Conservation (phyloP, 2,329 filamentous ascomycete species). For the Botrytis hyacinthi region DNA sequence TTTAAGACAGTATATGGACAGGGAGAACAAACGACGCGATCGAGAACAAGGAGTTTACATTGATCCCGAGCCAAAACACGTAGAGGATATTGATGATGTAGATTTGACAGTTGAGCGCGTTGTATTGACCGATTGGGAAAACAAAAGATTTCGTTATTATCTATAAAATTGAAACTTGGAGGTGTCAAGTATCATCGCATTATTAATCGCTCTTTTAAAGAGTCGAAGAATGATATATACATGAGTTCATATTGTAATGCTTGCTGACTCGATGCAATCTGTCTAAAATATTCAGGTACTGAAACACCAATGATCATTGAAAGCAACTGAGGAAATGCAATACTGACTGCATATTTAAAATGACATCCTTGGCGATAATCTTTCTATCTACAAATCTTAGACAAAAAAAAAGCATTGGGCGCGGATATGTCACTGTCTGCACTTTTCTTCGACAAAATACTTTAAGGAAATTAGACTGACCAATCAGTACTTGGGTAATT, state of each 20-base stretch:
- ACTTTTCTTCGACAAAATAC: not conserved
- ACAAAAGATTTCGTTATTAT: not conserved
- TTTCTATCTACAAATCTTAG: not conserved
- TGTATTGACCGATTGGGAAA: not conserved
- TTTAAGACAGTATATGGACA: constrained; percentile 27
- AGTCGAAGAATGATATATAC: not conserved
- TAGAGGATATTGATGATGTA: not conserved
- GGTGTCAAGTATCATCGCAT: not conserved
- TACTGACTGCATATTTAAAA: not conserved
- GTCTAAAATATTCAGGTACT: not conserved
- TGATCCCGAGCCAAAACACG: constrained; percentile 22
- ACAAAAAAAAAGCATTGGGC: not conserved
- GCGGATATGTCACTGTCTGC: not conserved
- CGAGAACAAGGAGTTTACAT: constrained; percentile 24
- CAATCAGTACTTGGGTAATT: not conserved
- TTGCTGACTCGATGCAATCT: not conserved
- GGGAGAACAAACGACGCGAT: constrained; percentile 27
- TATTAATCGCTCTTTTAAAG: not conserved
- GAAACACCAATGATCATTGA: not conserved
- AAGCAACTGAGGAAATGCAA: not conserved
- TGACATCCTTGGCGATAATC: not conserved
- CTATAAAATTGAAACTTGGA: not conserved
- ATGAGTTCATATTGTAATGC: not conserved
- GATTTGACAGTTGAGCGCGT: not conserved
- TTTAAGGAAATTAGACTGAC: not conserved